These are phyloP conservation scores for Bruguiera gymnorhiza DNA, from an alignment of 345 rosid genomes.

Conservation along the genomic window DNA sequence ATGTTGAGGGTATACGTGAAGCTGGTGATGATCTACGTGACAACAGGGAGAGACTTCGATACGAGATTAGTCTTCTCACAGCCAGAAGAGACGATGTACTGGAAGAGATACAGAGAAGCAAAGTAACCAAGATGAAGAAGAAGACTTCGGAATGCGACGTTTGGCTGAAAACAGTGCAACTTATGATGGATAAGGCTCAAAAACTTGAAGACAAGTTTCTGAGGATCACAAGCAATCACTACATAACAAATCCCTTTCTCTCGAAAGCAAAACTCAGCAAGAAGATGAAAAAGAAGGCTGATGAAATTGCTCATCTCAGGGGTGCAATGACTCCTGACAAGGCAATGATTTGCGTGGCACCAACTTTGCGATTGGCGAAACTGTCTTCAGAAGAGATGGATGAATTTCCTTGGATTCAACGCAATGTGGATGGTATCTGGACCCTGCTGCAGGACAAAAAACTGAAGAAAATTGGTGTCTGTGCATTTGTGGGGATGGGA, in stretches of 20 bases:
- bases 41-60: not conserved
- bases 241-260: not conserved
- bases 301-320: not conserved
- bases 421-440: constrained; percentile 12
- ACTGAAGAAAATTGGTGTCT: constrained; percentile 16
- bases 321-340: not conserved
- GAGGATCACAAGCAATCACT: not conserved
- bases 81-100: not conserved
- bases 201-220: not conserved
- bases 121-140: not conserved
- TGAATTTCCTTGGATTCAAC: not conserved
- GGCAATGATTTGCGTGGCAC: constrained; percentile 7
- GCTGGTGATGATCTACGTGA: not conserved
- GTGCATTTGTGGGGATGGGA: constrained; percentile 15
- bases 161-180: not conserved
- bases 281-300: not conserved
- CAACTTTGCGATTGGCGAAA: not conserved
- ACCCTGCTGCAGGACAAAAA: not conserved
- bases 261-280: not conserved
- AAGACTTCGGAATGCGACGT: not conserved
- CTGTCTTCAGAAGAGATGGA: constrained; percentile 3
- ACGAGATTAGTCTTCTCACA: not conserved
- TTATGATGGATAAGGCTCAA: not conserved
- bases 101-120: not conserved
- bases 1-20: not conserved